A percentile compares a stretch with the other conserved stretches of the same genome.
phyloP scores from a whole-genome alignment of 2,329 filamentous ascomycete species.

The Parastagonospora nodorum region DNA sequence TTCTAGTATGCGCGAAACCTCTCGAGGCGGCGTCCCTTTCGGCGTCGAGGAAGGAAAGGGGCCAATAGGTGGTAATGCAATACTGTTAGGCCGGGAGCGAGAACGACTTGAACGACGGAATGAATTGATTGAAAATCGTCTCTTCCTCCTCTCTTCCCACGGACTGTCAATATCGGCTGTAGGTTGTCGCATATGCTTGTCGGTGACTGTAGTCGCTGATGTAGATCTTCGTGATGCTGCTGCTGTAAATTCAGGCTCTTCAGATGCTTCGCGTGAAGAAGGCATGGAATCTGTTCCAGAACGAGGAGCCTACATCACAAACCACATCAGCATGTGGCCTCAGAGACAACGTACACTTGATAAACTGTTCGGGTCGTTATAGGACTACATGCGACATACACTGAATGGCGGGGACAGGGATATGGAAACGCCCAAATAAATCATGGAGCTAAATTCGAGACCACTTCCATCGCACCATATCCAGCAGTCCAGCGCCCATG shows the following conservation, averaged over 20 bases:
- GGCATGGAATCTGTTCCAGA: slow-evolving; percentile 29
- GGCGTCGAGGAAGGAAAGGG: slow-evolving; percentile 18
- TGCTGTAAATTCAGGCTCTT: slow-evolving; percentile 34
- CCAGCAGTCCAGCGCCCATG: slow-evolving; percentile 16
- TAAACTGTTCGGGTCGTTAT: slow-evolving; percentile 38
- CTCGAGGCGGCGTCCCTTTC: slow-evolving; percentile 28
- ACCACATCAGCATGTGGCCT: slow-evolving; percentile 44
- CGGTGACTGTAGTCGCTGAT: slow-evolving; percentile 12
- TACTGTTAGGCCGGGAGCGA: slow-evolving; percentile 36
- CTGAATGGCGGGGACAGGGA: slow-evolving; percentile 19
- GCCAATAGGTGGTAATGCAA: slow-evolving; percentile 27
- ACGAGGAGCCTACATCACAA: slow-evolving; percentile 37
- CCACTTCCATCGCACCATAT: slow-evolving; percentile 16
- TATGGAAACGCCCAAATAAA: slow-evolving; percentile 25
- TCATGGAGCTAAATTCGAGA: slow-evolving; percentile 16
- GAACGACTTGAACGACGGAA: slow-evolving; percentile 42
- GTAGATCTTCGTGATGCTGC: slow-evolving; percentile 19
- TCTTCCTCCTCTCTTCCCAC: slow-evolving; percentile 32
- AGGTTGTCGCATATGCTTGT: slow-evolving; percentile 6
- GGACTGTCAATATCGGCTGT: slow-evolving; percentile 14
- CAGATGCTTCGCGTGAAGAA: slow-evolving; percentile 37
- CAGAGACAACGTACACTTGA: slow-evolving; percentile 8
- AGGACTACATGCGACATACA: slow-evolving; percentile 29
- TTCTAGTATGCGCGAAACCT: slow-evolving; percentile 21
- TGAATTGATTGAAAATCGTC: slow-evolving; percentile 40